phyloP scores from a whole-genome alignment of 345 rosid genomes.

The Crucihimalaya himalaica region DNA sequence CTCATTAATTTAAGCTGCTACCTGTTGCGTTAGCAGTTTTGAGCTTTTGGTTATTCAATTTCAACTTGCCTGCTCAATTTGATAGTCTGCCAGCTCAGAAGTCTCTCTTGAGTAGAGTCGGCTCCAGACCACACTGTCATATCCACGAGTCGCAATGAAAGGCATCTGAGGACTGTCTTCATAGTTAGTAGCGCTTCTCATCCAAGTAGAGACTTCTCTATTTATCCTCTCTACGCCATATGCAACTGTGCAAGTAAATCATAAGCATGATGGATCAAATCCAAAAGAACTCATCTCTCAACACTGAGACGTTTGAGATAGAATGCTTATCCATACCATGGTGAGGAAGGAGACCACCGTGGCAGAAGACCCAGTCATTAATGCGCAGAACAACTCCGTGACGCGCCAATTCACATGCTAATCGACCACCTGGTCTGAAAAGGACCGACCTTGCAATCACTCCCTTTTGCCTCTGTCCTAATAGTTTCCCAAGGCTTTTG shows the following conservation, averaged over 20 bases:
- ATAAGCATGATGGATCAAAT: constrained; percentile 37
- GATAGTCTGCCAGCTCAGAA: constrained; percentile 59
- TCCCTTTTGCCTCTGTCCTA: constrained; percentile 99
- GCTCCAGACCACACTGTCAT: constrained; percentile 91
- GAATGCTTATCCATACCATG: constrained; percentile 55
- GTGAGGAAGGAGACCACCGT: constrained; percentile 94
- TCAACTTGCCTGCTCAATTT: constrained; percentile 64
- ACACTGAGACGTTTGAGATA: background rate
- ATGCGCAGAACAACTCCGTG: constrained; percentile 72
- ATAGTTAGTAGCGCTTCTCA: constrained; percentile 56
- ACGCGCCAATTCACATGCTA: constrained; percentile 75
- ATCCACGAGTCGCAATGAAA: constrained; percentile 77
- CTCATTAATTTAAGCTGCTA: background rate
- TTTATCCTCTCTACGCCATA: constrained; percentile 89
- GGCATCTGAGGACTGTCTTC: constrained; percentile 57
- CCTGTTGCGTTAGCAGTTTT: background rate
- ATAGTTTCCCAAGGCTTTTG: constrained; percentile 42
- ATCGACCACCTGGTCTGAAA: constrained; percentile 80
- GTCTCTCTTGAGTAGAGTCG: constrained; percentile 78
- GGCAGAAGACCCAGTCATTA: constrained; percentile 96
- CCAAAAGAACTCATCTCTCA: background rate
- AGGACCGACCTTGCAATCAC: constrained; percentile 80
- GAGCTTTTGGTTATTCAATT: background rate
- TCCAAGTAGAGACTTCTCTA: constrained; percentile 83
- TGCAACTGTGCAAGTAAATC: constrained; percentile 56